phyloP scores from a whole-genome alignment of 2,329 filamentous ascomycete species.

The Grosmannia clavigera region DNA sequence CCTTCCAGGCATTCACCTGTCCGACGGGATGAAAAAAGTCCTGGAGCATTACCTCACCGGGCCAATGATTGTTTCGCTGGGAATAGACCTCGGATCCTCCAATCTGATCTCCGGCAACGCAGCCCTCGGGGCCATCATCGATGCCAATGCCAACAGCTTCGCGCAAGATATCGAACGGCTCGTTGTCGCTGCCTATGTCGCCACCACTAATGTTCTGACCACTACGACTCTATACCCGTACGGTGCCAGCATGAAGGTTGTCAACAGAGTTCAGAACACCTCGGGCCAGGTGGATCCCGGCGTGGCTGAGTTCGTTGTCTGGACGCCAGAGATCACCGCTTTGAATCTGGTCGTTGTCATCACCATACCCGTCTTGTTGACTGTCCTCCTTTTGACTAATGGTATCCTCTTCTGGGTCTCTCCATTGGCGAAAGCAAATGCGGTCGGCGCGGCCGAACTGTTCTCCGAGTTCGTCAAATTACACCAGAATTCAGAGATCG shows the following conservation, averaged over 20 bases:
- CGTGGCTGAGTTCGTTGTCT: constrained; percentile 15
- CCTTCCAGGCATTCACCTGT: constrained; percentile 12
- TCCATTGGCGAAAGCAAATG: not conserved
- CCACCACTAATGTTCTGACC: constrained; percentile 14
- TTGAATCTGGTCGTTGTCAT: constrained; percentile 14
- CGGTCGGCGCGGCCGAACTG: not conserved
- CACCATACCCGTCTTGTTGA: constrained; percentile 11
- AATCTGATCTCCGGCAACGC: constrained; percentile 10
- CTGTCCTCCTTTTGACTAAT: not conserved
- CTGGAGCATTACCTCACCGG: constrained; percentile 5
- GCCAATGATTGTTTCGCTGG: constrained; percentile 10
- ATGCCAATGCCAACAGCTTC: constrained; percentile 14
- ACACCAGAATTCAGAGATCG: not conserved
- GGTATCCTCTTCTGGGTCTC: not conserved
- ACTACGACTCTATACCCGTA: constrained; percentile 14
- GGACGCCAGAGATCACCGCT: constrained; percentile 13
- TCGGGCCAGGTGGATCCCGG: constrained; percentile 7
- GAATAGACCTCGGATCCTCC: constrained; percentile 9
- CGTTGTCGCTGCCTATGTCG: constrained; percentile 15
- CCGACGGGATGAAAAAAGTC: constrained; percentile 7
- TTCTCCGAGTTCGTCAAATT: not conserved
- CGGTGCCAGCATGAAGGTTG: not conserved
- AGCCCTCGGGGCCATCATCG: constrained; percentile 11
- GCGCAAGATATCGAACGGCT: constrained; percentile 15
- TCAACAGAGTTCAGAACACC: constrained; percentile 9